phyloP scores from a whole-genome alignment of 2,329 filamentous ascomycete genomes.

The Colletotrichum simmondsii region DNA sequence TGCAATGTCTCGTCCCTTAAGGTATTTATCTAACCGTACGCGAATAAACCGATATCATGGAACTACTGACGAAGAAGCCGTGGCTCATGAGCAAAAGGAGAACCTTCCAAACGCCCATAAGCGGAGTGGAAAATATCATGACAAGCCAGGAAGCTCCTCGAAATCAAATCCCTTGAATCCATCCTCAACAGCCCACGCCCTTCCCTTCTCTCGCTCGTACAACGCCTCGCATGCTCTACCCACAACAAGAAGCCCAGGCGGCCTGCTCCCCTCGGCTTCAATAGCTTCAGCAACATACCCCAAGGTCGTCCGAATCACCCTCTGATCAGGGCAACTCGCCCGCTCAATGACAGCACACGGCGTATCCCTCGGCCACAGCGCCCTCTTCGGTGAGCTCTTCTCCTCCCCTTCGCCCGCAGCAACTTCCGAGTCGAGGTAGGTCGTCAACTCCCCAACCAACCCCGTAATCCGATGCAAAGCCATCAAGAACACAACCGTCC shows the following conservation, averaged over 20 bases:
- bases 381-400: constrained; percentile 38
- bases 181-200: constrained; percentile 87
- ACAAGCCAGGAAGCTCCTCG: constrained; percentile 37
- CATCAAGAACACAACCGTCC: constrained; percentile 96
- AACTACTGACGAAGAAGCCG: background rate
- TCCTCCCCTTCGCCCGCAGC: constrained; percentile 43
- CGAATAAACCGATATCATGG: background rate
- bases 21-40: background rate
- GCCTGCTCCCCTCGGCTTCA: constrained; percentile 87
- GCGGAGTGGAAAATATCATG: background rate
- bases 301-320: constrained; percentile 89
- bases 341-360: constrained; percentile 94
- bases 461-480: constrained; percentile 85
- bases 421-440: constrained; percentile 45
- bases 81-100: background rate
- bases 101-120: background rate
- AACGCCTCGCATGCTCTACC: constrained; percentile 86
- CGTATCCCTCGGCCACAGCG: constrained; percentile 78
- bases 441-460: constrained; percentile 77
- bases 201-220: constrained; percentile 63
- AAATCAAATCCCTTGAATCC: constrained; percentile 81
- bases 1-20: background rate
- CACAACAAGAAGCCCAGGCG: constrained; percentile 88
- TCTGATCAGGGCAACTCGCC: constrained; percentile 92
- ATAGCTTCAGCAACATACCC: constrained; percentile 83